Evolutionary conservation across 1,139 yeast genomes (phyloP), one percentile per base, ranked within the genome.

Genomic region (Taphrina sp.): DNA sequence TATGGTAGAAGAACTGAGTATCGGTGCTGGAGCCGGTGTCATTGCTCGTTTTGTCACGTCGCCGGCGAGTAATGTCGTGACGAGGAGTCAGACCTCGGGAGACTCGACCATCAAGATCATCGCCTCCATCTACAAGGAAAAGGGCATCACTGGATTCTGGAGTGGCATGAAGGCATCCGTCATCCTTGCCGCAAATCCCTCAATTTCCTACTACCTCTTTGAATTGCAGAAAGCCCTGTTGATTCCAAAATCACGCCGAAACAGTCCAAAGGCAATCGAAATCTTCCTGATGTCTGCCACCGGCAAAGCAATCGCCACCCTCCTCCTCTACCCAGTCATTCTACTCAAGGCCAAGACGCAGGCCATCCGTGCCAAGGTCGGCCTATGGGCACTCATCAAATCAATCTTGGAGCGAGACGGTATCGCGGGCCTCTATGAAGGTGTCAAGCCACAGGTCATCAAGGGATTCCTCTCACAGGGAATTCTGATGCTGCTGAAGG

Each of bases 1-100:
- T 41, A 85, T 95, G 0, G 73, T 81, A 1, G 80, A 80, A 61
- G 95, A 88, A 69, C 76, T 87, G 62, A 69, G 78, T 12, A 74
- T 88, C 47, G 95, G 95, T 1, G 89, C 94, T 1, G 69, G 82
- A 56, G 95, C 95, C 2, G 95, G 95, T 5, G 88, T 94, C 0
- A 74, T 86, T 39, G 87, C 94, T 3, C 95, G 87, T 69, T 63
- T 86, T 59, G 83, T 86, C 69, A 86, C 95, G 26, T 83, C 83
- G 72, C 95, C 95, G n/a, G 82, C 87, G 57, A 80, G 85, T 23
- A 94, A 86, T 10, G 78, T 88, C 49, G 83, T 95, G 17, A 86
- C 95, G n/a, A 83, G 84, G 64, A 95, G 87, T 67, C 95, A 87
- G 71, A 83, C 89, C 5, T 49, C 41, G 16, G 43, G 41, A 2